phyloP scores from a whole-genome alignment of 805 yeast genomes.

The Yarrowia sp. region DNA sequence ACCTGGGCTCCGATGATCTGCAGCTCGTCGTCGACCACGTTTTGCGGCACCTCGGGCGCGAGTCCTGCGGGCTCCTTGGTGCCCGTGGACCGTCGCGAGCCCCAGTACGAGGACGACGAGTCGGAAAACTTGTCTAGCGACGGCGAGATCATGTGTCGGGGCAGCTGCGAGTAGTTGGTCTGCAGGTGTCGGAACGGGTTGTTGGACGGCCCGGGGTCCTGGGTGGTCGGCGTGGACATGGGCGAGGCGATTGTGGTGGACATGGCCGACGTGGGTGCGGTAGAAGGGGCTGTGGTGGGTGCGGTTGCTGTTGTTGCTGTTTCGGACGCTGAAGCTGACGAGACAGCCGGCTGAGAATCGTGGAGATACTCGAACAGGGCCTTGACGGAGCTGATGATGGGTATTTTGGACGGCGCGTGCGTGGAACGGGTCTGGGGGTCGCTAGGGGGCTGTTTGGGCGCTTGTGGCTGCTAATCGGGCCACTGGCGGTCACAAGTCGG shows the following conservation, averaged over 20 bases:
- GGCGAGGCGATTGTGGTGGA: constrained; percentile 39
- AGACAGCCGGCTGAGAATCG: neutral
- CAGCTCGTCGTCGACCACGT: constrained; percentile 29
- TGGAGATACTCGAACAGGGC: constrained; percentile 11
- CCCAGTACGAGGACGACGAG: constrained; percentile 35
- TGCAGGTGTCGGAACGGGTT: constrained; percentile 36
- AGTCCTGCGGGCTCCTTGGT: constrained; percentile 24
- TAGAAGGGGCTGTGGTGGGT: neutral
- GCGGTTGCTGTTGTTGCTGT: constrained; percentile 8
- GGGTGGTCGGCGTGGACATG: constrained; percentile 38
- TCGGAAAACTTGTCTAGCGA: constrained; percentile 33
- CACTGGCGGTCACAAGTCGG: neutral
- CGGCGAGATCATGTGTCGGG: constrained; percentile 36
- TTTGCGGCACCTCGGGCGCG: constrained; percentile 17
- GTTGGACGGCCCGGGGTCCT: constrained; percentile 31
- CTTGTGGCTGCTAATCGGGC: neutral
- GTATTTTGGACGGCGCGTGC: constrained; percentile 4
- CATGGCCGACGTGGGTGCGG: neutral
- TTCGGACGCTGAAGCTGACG: neutral
- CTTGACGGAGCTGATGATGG: constrained; percentile 6
- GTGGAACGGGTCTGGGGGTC: neutral
- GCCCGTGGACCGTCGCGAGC: constrained; percentile 32
- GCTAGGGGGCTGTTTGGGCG: neutral
- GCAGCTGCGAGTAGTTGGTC: constrained; percentile 33
- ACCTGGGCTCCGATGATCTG: constrained; percentile 28